phyloP scores from a whole-genome alignment of 768 basidiomycete genomes.

The Guyanaporus albipodus region DNA sequence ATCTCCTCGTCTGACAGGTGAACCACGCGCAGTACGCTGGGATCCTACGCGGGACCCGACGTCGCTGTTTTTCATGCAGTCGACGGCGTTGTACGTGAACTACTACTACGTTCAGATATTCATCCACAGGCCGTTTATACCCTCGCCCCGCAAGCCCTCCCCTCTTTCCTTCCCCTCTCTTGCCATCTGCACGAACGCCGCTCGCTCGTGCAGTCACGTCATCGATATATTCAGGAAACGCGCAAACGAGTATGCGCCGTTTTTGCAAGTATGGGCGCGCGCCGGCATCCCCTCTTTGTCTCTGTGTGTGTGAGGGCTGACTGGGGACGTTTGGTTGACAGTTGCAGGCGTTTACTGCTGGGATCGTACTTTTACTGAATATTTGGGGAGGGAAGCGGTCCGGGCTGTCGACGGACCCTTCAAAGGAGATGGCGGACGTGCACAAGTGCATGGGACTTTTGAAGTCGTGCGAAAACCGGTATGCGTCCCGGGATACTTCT shows the following conservation, averaged over 20 bases:
- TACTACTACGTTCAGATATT: constrained; percentile 63
- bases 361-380: constrained; percentile 51
- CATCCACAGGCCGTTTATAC: constrained; percentile 78
- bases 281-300: no score
- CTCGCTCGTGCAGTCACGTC: constrained; percentile 70
- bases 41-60: constrained; percentile 39
- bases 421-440: constrained; percentile 48
- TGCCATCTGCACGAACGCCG: constrained; percentile 84
- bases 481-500: constrained; percentile 12
- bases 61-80: constrained; percentile 43
- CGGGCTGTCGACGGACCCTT: constrained; percentile 38
- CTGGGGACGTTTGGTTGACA: constrained; percentile 9
- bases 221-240: constrained; percentile 53
- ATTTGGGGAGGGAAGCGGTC: constrained; percentile 50
- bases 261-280: constrained; percentile 28
- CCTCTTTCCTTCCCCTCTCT: constrained; percentile 55
- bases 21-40: constrained; percentile 36
- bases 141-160: constrained; percentile 50
- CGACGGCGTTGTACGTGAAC: constrained; percentile 45
- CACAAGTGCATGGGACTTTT: constrained; percentile 45
- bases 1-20: constrained; percentile 7
- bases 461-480: constrained; percentile 35
- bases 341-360: constrained; percentile 45
- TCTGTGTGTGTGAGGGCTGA: not conserved
- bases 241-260: constrained; percentile 19